Evolutionary conservation across 1,284 basidiomycete species (phyloP).

Genomic region (Lignosus rhinocerotis): DNA sequence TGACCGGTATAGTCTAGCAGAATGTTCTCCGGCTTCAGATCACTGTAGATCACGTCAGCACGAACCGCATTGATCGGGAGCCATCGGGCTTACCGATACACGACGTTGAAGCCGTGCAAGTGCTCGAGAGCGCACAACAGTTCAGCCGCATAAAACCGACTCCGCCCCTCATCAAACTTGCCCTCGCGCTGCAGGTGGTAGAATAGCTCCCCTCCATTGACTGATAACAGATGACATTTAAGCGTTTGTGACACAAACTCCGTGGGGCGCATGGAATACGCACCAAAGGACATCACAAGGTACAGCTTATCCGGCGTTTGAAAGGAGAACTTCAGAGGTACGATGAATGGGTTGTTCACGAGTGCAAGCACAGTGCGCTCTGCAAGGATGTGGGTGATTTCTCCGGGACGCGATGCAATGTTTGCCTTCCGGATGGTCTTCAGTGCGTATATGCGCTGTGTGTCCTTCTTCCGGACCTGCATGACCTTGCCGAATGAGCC

Average conservation of each 20-base stretch:
- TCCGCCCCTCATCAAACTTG: conserved; percentile 92
- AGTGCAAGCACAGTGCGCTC: conserved; percentile 96
- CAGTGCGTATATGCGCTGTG: conserved; percentile 95
- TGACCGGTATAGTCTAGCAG: conserved; percentile 97
- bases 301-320: conserved; percentile 98
- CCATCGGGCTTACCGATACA: conserved; percentile 74
- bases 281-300: conserved; percentile 92
- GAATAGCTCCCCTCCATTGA: conserved; percentile 98
- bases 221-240: conserved; percentile 37
- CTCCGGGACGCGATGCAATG: conserved; percentile 93
- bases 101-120: conserved; percentile 96
- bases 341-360: conserved; percentile 99
- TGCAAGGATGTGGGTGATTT: conserved; percentile 98
- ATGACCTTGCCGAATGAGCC: conserved; percentile 98
- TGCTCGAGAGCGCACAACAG: conserved; percentile 94
- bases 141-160: conserved; percentile 96
- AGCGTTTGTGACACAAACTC: neutral
- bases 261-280: conserved; percentile 25
- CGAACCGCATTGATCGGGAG: neutral
- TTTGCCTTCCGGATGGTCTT: conserved; percentile 99
- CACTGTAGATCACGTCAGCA: conserved; percentile 45
- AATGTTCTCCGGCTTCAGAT: conserved; percentile 98
- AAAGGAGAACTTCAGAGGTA: conserved; percentile 98
- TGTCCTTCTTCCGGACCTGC: conserved; percentile 99
- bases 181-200: conserved; percentile 97